phyloP scores from a whole-genome alignment of 306 rosid species.

The Gillenia trifoliata region DNA sequence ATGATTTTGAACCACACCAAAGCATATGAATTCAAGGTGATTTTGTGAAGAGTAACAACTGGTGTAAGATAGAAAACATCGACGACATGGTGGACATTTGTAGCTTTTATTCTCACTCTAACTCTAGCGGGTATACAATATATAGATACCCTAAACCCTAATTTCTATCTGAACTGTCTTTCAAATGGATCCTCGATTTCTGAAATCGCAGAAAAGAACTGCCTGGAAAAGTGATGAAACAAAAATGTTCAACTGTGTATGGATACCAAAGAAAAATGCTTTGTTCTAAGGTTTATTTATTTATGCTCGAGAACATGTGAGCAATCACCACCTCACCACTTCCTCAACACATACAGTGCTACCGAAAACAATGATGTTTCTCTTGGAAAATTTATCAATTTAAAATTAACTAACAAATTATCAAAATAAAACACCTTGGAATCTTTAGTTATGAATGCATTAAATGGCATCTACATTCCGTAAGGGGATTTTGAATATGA shows the following conservation, averaged over 20 bases:
- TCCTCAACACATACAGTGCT: neutral
- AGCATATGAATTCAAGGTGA: neutral
- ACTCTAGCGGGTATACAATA: neutral
- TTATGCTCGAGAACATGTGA: neutral
- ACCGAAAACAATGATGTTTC: neutral
- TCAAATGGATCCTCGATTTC: neutral
- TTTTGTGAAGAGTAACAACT: neutral
- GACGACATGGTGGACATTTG: neutral
- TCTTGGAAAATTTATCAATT: neutral
- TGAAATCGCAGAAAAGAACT: too few relatives aligned
- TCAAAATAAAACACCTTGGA: neutral
- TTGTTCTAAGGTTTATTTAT: neutral
- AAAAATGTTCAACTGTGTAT: neutral
- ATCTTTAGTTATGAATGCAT: neutral
- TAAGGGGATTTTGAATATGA: neutral
- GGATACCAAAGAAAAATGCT: neutral
- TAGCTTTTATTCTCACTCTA: neutral
- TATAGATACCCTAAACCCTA: neutral
- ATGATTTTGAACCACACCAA: neutral
- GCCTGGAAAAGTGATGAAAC: neutral
- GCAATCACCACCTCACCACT: neutral
- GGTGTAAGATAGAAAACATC: neutral
- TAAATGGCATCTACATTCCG: slow-evolving; percentile 9
- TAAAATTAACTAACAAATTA: neutral
- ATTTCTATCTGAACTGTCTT: neutral